Evolutionary conservation across 2,329 filamentous ascomycete genomes (phyloP).

Genomic region (Ceratocystis cacaofunesta): DNA sequence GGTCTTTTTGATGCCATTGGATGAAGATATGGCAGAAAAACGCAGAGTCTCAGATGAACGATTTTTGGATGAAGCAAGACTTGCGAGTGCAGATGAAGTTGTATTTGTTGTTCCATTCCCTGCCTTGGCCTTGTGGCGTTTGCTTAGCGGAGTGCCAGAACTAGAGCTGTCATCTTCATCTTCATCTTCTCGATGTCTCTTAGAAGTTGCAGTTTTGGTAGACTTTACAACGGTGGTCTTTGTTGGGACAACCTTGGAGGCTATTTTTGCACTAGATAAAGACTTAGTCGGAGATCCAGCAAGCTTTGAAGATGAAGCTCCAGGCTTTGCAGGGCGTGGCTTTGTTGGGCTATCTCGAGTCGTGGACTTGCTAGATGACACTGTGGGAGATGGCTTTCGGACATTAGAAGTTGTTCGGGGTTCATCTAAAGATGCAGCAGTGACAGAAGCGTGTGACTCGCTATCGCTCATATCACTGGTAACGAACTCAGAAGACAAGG

Average conservation of each 20-base stretch:
- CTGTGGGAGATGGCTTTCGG: slow-evolving; percentile 12
- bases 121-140: slow-evolving; percentile 40
- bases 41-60: slow-evolving; percentile 8
- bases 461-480: slow-evolving; percentile 40
- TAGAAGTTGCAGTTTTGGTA: slow-evolving; percentile 24
- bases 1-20: slow-evolving; percentile 6
- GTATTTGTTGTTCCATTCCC: not conserved
- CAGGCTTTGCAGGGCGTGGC: not conserved
- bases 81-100: not conserved
- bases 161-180: slow-evolving; percentile 41
- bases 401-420: not conserved
- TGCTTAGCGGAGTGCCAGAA: slow-evolving; percentile 42
- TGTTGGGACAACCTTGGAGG: slow-evolving; percentile 20
- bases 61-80: not conserved
- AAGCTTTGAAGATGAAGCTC: not conserved
- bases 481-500: slow-evolving; percentile 42
- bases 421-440: slow-evolving; percentile 8
- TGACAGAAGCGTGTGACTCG: slow-evolving; percentile 30
- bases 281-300: not conserved
- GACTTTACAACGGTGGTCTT: slow-evolving; percentile 4
- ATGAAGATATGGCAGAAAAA: slow-evolving; percentile 10
- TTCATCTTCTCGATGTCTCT: slow-evolving; percentile 38
- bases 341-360: slow-evolving; percentile 13
- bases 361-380: not conserved
- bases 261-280: slow-evolving; percentile 19